A percentile compares a stretch with the other conserved stretches of the same genome.
These are phyloP conservation scores for Inosperma sp. DNA, from an alignment of 768 basidiomycete species.

Conservation along the genomic window DNA sequence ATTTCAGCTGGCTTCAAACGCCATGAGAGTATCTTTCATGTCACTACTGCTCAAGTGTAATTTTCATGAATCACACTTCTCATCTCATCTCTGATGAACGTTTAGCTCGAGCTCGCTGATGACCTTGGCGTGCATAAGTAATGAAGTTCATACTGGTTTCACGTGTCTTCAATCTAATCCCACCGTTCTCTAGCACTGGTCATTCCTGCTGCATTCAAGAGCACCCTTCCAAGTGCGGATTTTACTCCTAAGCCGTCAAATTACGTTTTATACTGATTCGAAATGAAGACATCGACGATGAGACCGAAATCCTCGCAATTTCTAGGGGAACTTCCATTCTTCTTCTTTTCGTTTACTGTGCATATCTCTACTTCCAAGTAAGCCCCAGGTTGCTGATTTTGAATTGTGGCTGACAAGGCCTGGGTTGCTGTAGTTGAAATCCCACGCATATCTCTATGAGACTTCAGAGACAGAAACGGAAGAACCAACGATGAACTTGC, in stretches of 20 bases:
- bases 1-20: constrained; percentile 57
- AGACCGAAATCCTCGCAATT: constrained; percentile 60
- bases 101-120: constrained; percentile 60
- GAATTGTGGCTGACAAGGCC: too few species aligned
- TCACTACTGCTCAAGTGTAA: constrained; percentile 84
- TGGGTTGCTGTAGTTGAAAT: constrained; percentile 49
- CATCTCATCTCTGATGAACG: constrained; percentile 7
- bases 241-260: constrained; percentile 9
- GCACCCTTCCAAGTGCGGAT: constrained; percentile 27
- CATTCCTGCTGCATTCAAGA: constrained; percentile 84
- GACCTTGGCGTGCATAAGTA: constrained; percentile 84
- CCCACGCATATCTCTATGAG: constrained; percentile 64
- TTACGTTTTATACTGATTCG: background rate
- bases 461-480: constrained; percentile 32
- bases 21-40: constrained; percentile 68
- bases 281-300: constrained; percentile 24
- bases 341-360: constrained; percentile 67
- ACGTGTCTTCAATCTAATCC: background rate
- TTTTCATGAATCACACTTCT: constrained; percentile 24
- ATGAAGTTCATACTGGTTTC: constrained; percentile 24
- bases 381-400: too few species aligned
- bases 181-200: constrained; percentile 53
- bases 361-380: constrained; percentile 75
- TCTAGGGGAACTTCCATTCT: constrained; percentile 79
- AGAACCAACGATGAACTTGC: constrained; percentile 61